Conservation (phyloP, 441 rosid genomes). For the Metrosideros polymorpha region DNA sequence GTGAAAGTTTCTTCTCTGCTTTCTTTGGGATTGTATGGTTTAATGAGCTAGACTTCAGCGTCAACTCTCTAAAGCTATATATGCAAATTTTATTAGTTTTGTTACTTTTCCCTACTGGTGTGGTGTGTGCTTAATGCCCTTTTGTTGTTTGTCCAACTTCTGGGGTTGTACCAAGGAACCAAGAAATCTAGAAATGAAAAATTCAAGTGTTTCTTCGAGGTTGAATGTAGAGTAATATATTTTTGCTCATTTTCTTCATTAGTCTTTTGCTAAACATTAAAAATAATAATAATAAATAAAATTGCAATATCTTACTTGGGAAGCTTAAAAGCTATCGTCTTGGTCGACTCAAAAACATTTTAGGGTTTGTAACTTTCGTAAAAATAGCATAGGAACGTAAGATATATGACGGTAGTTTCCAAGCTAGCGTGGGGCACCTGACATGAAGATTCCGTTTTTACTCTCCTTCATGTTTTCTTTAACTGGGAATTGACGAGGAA, state of each 20-base stretch:
- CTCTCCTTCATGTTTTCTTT: not conserved
- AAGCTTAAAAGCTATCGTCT: not conserved
- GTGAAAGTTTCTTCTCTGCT: not conserved
- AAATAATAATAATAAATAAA: not conserved
- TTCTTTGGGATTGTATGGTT: not conserved
- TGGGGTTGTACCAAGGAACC: conserved; percentile 17
- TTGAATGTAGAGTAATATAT: not conserved
- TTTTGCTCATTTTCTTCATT: not conserved
- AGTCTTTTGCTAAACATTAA: not conserved
- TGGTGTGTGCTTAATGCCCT: conserved; percentile 29
- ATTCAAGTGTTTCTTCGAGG: not conserved
- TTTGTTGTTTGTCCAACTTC: conserved; percentile 28
- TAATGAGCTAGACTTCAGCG: not conserved
- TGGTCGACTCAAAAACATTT: not conserved
- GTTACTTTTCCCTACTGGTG: conserved; percentile 11
- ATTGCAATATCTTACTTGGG: not conserved
- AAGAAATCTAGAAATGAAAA: conserved; percentile 6
- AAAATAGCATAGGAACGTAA: not conserved
- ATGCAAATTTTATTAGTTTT: not conserved
- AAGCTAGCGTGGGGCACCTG: not conserved
- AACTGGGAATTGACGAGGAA: not conserved
- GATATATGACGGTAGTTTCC: not conserved
- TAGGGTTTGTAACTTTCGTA: not conserved
- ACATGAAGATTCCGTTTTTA: not conserved
- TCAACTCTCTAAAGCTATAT: not conserved